Base-by-base conservation (phyloP, 2,329 filamentous ascomycete species). In the Colletotrichum karsti region DNA sequence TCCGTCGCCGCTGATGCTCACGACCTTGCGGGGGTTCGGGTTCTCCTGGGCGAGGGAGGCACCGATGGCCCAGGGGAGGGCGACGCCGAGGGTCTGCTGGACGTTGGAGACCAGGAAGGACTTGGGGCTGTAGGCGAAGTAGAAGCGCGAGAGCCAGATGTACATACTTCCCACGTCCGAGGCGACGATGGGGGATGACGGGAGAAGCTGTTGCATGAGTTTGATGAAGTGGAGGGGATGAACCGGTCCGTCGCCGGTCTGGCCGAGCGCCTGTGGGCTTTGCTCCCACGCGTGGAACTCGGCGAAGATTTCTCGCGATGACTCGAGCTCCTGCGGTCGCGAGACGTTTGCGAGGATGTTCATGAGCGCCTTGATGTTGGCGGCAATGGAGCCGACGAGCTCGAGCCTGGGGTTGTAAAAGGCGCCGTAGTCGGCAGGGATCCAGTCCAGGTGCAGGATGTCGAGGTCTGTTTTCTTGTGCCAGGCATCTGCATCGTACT, bases 21-120 rank as follows among this genome's bases (percentile, higher is more conserved):
- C 73, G 26, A 85, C 82, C 62, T 85, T 85, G 13, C 77, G 68
- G 1, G 77, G 77, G 72, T 80, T 82, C 0, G 81, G 81, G 4
- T 80, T 80, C 4, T 76, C 72, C 70, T 84, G 82, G 1, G 76
- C 74, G 1, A 85, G 74, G 1, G 80, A 83, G 0, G 83, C 79
- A 12, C 80, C 81, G 51, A 85, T 85, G 6, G 83, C 83, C 82
- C 83, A 84, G 0, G 82, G 83, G 12, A 84, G 76, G 4, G 81
- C 82, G 3, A 85, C 81, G 41, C 82, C 83, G 1, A 85, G 78
- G 0, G 83, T 85, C 73, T 85, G 83, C 73, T 85, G 83, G 3
- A 83, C 83, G 69, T 85, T 82, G 53, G 81, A 83, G 58, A 82
- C 82, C 13, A 85, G 78, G 28, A 85, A 79, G 1, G 77, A 78